Evolutionary conservation across 805 yeast species (phyloP).

Genomic region (Saturnispora dispora): DNA sequence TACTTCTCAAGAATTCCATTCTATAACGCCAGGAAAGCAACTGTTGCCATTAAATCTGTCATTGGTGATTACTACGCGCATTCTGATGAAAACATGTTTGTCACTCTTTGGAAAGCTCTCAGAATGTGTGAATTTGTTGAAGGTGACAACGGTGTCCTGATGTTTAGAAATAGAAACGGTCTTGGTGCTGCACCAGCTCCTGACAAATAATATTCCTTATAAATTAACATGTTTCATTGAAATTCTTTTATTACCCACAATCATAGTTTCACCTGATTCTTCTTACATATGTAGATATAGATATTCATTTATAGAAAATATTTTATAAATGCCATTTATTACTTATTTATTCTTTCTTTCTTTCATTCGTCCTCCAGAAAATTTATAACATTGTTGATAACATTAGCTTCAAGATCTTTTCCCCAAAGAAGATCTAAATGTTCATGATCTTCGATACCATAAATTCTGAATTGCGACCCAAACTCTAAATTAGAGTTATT

Average conservation of each 20-base stretch:
- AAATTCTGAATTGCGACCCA: conserved; percentile 17
- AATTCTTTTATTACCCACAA: not conserved
- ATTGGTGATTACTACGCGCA: conserved; percentile 44
- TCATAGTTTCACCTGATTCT: not conserved
- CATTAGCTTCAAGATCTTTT: conserved; percentile 43
- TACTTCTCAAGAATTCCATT: conserved; percentile 48
- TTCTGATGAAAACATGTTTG: conserved; percentile 49
- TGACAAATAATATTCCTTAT: not conserved
- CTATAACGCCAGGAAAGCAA: conserved; percentile 46
- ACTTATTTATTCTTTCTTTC: not conserved
- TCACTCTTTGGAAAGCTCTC: conserved; percentile 44
- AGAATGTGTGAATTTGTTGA: conserved; percentile 67
- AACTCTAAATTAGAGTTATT: not conserved
- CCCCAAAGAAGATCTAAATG: conserved; percentile 95
- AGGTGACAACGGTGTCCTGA: conserved; percentile 54
- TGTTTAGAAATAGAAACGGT: conserved; percentile 53
- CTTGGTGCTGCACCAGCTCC: conserved; percentile 30
- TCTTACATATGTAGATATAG: not conserved
- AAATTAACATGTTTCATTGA: not conserved
- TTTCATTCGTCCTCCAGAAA: conserved; percentile 13
- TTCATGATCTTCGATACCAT: conserved; percentile 64
- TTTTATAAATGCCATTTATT: not conserved
- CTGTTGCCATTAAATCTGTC: conserved; percentile 41
- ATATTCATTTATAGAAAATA: not conserved
- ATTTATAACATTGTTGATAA: conserved; percentile 34